phyloP scores from a whole-genome alignment of 495 filamentous ascomycete genomes.

The Neurospora sublineolata region DNA sequence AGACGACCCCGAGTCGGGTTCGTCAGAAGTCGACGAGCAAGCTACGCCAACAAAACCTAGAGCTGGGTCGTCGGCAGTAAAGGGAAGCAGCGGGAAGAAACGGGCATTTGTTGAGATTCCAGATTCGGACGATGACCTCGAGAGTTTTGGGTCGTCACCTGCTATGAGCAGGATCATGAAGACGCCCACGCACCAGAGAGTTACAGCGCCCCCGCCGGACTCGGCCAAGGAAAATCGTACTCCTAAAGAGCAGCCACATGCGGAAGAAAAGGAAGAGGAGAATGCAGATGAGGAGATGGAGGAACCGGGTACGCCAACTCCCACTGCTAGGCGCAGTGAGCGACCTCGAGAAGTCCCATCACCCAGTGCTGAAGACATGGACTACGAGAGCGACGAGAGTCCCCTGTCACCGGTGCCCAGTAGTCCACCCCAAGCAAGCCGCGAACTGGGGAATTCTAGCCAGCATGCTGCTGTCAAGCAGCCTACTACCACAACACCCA shows the following conservation, averaged over 20 bases:
- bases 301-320: conserved; percentile 6
- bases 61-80: conserved; percentile 1
- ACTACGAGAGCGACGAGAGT: background rate
- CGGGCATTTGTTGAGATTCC: conserved; percentile 22
- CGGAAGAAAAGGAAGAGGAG: conserved; percentile 17
- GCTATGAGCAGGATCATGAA: background rate
- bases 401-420: background rate
- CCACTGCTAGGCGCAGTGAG: background rate
- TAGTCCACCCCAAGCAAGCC: background rate
- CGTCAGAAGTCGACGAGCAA: background rate
- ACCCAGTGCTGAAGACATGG: background rate
- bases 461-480: background rate
- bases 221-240: conserved; percentile 11
- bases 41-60: conserved; percentile 3
- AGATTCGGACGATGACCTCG: conserved; percentile 31
- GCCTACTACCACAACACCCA: background rate
- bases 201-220: background rate
- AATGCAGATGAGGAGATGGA: conserved; percentile 14
- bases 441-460: background rate
- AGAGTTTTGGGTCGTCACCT: conserved; percentile 13
- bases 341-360: background rate
- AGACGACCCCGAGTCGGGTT: background rate
- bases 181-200: conserved; percentile 1
- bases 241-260: conserved; percentile 6
- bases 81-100: conserved; percentile 2